Percentiles rank a stretch among this genome's conserved stretches.
These are phyloP conservation scores for Talaromyces piceae DNA, from an alignment of 2,329 filamentous ascomycete genomes.

Conservation along the genomic window DNA sequence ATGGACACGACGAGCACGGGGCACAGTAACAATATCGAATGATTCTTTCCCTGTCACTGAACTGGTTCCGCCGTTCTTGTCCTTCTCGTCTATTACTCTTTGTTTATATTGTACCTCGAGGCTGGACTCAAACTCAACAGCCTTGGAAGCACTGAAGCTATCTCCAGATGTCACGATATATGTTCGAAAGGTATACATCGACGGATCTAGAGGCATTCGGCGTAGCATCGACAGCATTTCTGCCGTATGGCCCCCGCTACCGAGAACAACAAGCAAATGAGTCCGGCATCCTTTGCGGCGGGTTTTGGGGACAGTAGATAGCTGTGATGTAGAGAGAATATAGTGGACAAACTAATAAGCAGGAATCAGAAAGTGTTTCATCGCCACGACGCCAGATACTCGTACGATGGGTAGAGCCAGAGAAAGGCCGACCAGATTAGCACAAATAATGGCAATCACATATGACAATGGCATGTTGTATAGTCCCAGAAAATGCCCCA, in stretches of 20 bases:
- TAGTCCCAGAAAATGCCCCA: neutral
- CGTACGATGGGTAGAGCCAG: slow-evolving; percentile 5
- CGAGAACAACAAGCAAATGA: slow-evolving; percentile 74
- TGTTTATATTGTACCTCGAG: slow-evolving; percentile 3
- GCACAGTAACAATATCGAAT: slow-evolving; percentile 46
- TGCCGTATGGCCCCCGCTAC: slow-evolving; percentile 87
- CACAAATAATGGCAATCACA: neutral
- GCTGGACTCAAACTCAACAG: slow-evolving; percentile 55
- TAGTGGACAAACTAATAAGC: slow-evolving; percentile 18
- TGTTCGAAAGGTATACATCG: slow-evolving; percentile 58
- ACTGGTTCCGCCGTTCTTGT: neutral
- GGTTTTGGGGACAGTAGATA: slow-evolving; percentile 21
- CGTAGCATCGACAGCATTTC: slow-evolving; percentile 87
- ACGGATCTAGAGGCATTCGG: slow-evolving; percentile 43
- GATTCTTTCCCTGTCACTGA: slow-evolving; percentile 41
- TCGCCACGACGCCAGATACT: neutral
- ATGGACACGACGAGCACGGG: slow-evolving; percentile 72
- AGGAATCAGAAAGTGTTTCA: neutral
- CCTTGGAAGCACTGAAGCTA: slow-evolving; percentile 57
- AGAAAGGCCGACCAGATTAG: neutral
- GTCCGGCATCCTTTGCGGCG: slow-evolving; percentile 30
- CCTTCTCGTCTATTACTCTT: slow-evolving; percentile 1
- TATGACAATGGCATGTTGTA: neutral
- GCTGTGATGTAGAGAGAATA: slow-evolving; percentile 24
- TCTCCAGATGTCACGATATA: slow-evolving; percentile 79